These are phyloP conservation scores for Lithospermum erythrorhizon DNA, from an alignment of 257 asterid genomes.

Conservation along the genomic window DNA sequence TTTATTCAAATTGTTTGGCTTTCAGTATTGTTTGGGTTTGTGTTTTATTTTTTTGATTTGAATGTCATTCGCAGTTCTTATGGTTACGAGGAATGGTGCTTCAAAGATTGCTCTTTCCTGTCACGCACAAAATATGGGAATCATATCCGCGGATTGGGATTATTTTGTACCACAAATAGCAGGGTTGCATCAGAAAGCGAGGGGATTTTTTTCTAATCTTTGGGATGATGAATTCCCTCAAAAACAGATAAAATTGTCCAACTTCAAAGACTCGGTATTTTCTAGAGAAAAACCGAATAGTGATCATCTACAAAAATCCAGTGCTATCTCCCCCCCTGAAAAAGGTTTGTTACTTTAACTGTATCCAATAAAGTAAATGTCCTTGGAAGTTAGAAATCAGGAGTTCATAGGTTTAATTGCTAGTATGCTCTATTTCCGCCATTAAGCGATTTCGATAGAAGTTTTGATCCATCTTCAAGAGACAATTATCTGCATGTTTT, in stretches of 20 bases:
- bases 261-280: constrained; percentile 22
- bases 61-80: constrained; percentile 29
- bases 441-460: too few relatives aligned
- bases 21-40: background rate
- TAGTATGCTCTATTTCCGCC: too few relatives aligned
- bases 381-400: too few relatives aligned
- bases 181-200: constrained; percentile 19
- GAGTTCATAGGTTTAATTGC: too few relatives aligned
- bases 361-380: too few relatives aligned
- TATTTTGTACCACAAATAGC: constrained; percentile 22
- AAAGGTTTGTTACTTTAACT: constrained; percentile 24
- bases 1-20: background rate
- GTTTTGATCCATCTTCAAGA: too few relatives aligned
- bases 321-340: constrained; percentile 22
- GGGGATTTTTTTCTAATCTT: constrained; percentile 21
- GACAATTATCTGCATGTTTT: background rate
- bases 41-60: background rate
- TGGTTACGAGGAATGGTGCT: constrained; percentile 32
- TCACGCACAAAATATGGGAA: constrained; percentile 20
- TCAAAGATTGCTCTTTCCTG: constrained; percentile 33
- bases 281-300: constrained; percentile 25
- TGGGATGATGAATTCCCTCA: constrained; percentile 18
- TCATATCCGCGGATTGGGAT: constrained; percentile 26
- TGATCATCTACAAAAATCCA: constrained; percentile 30
- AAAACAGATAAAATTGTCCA: constrained; percentile 24